These are phyloP conservation scores for Cucurbitaria berberidis DNA, from an alignment of 2,329 filamentous ascomycete species.

Conservation along the genomic window DNA sequence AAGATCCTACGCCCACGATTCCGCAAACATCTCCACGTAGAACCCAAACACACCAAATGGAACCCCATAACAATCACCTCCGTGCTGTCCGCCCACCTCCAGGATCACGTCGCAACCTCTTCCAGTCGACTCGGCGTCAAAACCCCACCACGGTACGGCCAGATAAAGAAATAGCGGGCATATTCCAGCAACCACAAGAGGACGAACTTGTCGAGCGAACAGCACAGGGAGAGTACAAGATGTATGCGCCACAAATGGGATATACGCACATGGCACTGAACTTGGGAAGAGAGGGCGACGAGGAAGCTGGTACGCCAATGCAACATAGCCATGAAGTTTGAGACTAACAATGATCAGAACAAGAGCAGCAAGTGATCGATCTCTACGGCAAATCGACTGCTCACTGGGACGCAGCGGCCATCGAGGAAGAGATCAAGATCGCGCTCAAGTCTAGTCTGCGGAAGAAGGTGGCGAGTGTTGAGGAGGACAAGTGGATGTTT, in stretches of 20 bases:
- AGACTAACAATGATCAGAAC: too few species aligned
- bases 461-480: slow-evolving; percentile 73
- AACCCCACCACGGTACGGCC: slow-evolving; percentile 32
- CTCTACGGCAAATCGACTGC: slow-evolving; percentile 39
- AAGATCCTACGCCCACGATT: background rate
- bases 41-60: slow-evolving; percentile 12
- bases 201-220: slow-evolving; percentile 59
- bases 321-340: too few species aligned
- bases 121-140: slow-evolving; percentile 31
- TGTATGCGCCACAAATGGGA: slow-evolving; percentile 38
- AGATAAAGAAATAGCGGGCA: slow-evolving; percentile 21
- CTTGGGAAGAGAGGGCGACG: slow-evolving; percentile 28
- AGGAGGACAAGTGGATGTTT: slow-evolving; percentile 92
- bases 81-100: slow-evolving; percentile 37
- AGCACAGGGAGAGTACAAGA: slow-evolving; percentile 55
- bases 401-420: slow-evolving; percentile 35
- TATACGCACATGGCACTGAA: slow-evolving; percentile 33
- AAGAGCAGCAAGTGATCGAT: slow-evolving; percentile 43
- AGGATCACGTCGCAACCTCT: slow-evolving; percentile 38
- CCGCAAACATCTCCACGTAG: background rate
- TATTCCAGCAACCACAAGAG: slow-evolving; percentile 28
- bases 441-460: slow-evolving; percentile 68
- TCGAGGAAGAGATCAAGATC: slow-evolving; percentile 52
- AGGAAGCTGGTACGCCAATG: slow-evolving; percentile 37
- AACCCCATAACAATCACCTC: slow-evolving; percentile 20